A percentile compares a stretch with the other conserved stretches of the same genome.
Conservation (phyloP, 2,329 filamentous ascomycete genomes). For the Sphaerulina vaccinii region DNA sequence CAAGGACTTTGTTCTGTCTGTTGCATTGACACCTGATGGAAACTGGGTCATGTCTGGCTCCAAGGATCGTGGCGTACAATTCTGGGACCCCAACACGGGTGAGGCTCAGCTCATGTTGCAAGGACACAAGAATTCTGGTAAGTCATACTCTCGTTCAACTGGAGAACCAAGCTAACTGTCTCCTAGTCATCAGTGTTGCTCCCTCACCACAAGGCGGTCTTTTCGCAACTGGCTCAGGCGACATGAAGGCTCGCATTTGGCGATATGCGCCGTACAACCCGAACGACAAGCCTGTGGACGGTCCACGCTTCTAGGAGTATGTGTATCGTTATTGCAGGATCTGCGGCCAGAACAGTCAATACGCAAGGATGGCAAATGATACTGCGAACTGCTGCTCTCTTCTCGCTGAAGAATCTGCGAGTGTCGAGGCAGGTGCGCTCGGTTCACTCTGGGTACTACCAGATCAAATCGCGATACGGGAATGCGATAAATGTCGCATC, state of each 20-base stretch:
- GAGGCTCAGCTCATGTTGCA: constrained; percentile 97
- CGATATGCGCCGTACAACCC: constrained; percentile 59
- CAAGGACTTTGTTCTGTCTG: constrained; percentile 96
- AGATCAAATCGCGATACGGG: too few species aligned
- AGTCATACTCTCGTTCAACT: constrained; percentile 31
- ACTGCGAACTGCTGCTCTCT: too few species aligned
- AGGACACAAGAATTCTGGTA: constrained; percentile 92
- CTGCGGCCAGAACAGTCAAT: too few species aligned
- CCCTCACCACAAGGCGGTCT: constrained; percentile 83
- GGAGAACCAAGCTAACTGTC: constrained; percentile 2
- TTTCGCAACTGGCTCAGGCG: constrained; percentile 94
- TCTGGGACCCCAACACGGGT: constrained; percentile 95
- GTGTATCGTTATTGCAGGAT: background rate
- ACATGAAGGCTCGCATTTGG: constrained; percentile 98
- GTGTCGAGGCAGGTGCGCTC: too few species aligned
- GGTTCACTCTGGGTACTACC: too few species aligned
- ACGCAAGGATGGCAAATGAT: too few species aligned
- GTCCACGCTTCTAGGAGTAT: too few species aligned
- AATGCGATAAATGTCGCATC: too few species aligned
- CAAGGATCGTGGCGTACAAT: constrained; percentile 95
- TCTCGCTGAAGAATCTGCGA: too few species aligned
- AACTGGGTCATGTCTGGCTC: constrained; percentile 96
- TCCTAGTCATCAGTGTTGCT: constrained; percentile 85
- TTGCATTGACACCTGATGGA: constrained; percentile 90
- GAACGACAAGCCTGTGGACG: too few species aligned